Percentiles rank a stretch among this genome's conserved stretches.
Conservation (phyloP, 2,329 filamentous ascomycete genomes). For the Cladophialophora yegresii region DNA sequence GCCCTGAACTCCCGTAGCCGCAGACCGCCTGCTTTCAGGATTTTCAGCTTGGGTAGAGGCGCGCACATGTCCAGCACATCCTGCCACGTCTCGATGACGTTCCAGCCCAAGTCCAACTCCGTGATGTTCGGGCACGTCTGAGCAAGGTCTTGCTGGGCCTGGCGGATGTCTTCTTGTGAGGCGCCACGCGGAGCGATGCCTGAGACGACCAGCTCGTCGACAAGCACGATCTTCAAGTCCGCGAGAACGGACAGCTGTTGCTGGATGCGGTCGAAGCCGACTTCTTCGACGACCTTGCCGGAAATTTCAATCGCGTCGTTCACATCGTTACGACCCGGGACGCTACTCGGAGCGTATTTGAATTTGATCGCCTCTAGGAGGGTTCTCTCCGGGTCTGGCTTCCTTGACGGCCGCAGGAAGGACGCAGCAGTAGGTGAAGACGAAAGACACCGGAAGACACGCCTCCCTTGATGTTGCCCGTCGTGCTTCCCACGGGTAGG, state of each 20-base stretch:
- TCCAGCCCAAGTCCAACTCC: constrained; percentile 83
- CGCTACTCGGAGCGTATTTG: constrained; percentile 72
- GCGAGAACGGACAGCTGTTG: constrained; percentile 73
- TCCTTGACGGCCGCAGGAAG: constrained; percentile 78
- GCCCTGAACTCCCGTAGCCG: constrained; percentile 26
- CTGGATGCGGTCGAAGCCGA: constrained; percentile 92
- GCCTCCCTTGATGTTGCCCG: constrained; percentile 74
- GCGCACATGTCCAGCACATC: constrained; percentile 71
- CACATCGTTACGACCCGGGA: constrained; percentile 9
- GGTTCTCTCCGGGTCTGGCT: constrained; percentile 65
- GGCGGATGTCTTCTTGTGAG: constrained; percentile 36
- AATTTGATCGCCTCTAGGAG: constrained; percentile 77
- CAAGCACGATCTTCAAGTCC: constrained; percentile 76
- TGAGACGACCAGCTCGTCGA: constrained; percentile 72
- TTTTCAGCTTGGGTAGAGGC: constrained; percentile 66
- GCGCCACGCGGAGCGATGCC: constrained; percentile 37
- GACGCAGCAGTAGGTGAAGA: constrained; percentile 68
- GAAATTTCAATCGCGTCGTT: constrained; percentile 59
- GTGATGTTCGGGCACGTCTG: constrained; percentile 59
- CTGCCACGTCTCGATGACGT: constrained; percentile 69
- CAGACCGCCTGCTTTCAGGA: constrained; percentile 58
- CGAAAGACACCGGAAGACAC: constrained; percentile 72
- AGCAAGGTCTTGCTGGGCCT: constrained; percentile 54
- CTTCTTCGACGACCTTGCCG: constrained; percentile 83
- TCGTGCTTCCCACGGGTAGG: constrained; percentile 82